Base-by-base conservation (phyloP, 306 rosid genomes). In the Ceratonia siliqua region DNA sequence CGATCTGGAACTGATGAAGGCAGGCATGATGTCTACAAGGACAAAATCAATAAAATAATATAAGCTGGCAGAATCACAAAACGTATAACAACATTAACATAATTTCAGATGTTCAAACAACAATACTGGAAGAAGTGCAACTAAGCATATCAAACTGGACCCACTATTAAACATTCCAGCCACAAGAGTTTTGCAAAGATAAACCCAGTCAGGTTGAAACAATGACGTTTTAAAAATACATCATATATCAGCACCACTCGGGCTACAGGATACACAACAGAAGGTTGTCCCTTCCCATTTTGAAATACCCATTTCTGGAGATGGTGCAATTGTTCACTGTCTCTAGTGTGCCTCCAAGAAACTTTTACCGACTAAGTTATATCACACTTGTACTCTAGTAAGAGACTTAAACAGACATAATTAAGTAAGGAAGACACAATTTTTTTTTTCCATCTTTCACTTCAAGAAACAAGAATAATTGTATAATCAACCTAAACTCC, bases 1-100 rank as follows among this genome's bases (percentile, higher is more conserved):
- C 89, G 87, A 15, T 83, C 92, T 36, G 83, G 85, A 76, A 89
- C 77, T 52, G 90, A 82, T 15, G 78, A 75, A 65, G 97, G 89
- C 57, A 91, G 74, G 85, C 91, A 88, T 52, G 96, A 88, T 62
- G 87, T 81, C 97, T 94, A 64, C 89, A 89, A 68, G 43, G 64
- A 65, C 61, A 77, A 50, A 58, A 81, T 41, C 5, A 36, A 27
- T 45, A 64, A 38, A 72, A 59, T 35, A 55, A 46, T 27, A 58
- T n/a, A 53, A 14, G 22, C 41, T 38, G 50, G 18, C 56, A 68
- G 48, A 62, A 62, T 39, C 33, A 9, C n/a, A 62, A 61, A 49
- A 83, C 18, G n/a, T 41, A 71, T 20, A 72, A 56, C 55, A 54
- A 70, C 50, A 10, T 24, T 6, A 57, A 64, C 30, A 45, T 62